Base-by-base conservation (phyloP, 2,329 filamentous ascomycete species). In the Neonectria hederae region DNA sequence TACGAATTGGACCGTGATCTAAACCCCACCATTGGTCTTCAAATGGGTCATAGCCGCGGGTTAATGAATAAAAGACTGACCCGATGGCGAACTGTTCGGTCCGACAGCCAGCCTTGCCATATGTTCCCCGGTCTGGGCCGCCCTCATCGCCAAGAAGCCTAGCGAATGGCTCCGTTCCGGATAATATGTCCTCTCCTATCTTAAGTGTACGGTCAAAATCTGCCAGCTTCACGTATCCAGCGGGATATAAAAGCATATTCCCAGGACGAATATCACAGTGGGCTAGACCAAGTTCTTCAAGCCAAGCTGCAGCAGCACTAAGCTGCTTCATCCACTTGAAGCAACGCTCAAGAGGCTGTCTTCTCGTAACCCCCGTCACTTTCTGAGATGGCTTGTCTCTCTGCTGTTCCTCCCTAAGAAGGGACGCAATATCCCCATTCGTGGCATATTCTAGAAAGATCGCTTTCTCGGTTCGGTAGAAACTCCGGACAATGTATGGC, bases 81-180 rank as follows among this genome's bases (percentile, higher is more conserved):
- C 65, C 61, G 5, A 66, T 61, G 57, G 65, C 57, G 19, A 64
- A 66, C 17, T 66, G 61, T 49, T 66, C 65, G 22, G 57, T 32
- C 30, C 30, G 30, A 30, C 21, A 45, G 53, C 65, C 54, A 54
- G 57, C 57, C n/a, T 19, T 40, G 17, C 61, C 61, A 30, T 63
- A 63, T 8, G 48, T 62, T 30, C 54, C 57, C 22, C 56, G 28
- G 14, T 62, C 43, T 43, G 11, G 32, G 19, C 49, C 57, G 38
- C 49, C 57, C 21, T 64, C 57, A 6, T 56, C 28, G 28, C 57
- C 57, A 32, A 66, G 57, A 19, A 56, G 32, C 53, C 65, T 53
- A 14, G 57, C 65, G 43, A 59, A 66, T 17, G 61, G 65, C 22
- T 64, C 61, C 10, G 57, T 66, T 22, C 59, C 30, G 21, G 26